phyloP scores from a whole-genome alignment of 1,284 basidiomycete genomes.

The Exobasidium rhododendri region DNA sequence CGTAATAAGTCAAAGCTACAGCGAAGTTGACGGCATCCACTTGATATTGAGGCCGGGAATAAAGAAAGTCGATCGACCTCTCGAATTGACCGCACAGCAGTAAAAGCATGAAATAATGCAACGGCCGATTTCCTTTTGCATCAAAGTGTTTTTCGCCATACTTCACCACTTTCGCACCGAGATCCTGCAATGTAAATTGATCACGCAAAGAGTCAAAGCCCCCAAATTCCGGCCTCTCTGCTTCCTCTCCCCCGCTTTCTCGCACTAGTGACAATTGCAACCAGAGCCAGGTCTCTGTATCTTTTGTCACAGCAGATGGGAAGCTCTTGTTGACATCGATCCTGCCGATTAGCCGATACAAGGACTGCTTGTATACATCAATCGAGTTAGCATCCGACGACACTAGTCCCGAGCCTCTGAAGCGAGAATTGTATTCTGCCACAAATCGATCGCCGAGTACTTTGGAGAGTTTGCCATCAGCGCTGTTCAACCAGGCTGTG shows the following conservation, averaged over 20 bases:
- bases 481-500: conserved; percentile 72
- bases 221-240: neutral
- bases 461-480: conserved; percentile 60
- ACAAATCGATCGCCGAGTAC: conserved; percentile 78
- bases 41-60: conserved; percentile 81
- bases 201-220: conserved; percentile 52
- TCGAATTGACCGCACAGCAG: conserved; percentile 93
- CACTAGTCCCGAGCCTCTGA: conserved; percentile 63
- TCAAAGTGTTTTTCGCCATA: conserved; percentile 85
- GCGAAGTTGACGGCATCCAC: conserved; percentile 93
- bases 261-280: conserved; percentile 78
- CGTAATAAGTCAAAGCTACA: conserved; percentile 88
- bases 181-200: conserved; percentile 69
- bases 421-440: conserved; percentile 85
- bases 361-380: conserved; percentile 90
- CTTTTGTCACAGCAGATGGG: conserved; percentile 78
- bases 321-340: conserved; percentile 79
- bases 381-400: conserved; percentile 57
- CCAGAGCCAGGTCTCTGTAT: conserved; percentile 98
- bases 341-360: conserved; percentile 93
- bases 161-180: conserved; percentile 73
- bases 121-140: conserved; percentile 64
- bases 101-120: conserved; percentile 82
- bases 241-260: conserved; percentile 51
- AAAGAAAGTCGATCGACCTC: conserved; percentile 81